Evolutionary conservation across 23 red algal genomes (phyloP).

Genomic region (Chondrus crispus): DNA sequence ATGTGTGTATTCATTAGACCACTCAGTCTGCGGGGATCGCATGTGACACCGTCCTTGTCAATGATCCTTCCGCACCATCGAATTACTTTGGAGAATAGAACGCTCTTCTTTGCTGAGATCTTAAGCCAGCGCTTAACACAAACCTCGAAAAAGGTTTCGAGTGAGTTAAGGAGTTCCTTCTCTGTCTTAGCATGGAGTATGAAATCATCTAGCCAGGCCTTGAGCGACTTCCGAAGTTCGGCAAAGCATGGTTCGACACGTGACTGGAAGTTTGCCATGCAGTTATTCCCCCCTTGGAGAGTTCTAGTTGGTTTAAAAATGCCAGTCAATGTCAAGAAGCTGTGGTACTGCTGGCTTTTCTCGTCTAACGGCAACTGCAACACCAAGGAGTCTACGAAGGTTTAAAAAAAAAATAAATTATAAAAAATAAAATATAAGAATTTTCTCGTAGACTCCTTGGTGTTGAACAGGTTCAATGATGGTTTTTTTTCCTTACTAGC

Average conservation of each 20-base stretch:
- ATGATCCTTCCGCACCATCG: constrained; percentile 30
- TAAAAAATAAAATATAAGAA: no score
- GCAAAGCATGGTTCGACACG: constrained; percentile 6
- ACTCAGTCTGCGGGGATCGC: neutral
- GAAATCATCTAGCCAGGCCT: constrained; percentile 31
- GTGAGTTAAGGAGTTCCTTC: neutral
- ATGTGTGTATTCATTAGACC: neutral
- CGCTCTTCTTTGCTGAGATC: neutral
- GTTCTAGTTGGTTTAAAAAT: neutral
- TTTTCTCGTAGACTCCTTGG: no score
- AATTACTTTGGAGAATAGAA: neutral
- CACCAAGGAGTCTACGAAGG: no score
- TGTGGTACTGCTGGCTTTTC: neutral
- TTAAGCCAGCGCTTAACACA: neutral
- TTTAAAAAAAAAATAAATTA: no score
- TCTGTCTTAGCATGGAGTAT: constrained; percentile 1
- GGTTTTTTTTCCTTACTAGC: no score
- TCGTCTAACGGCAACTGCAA: constrained; percentile 2
- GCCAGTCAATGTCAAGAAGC: neutral
- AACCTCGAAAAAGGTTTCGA: constrained; percentile 15
- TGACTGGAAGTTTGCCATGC: constrained; percentile 24
- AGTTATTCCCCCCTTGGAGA: neutral
- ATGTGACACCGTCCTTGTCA: neutral
- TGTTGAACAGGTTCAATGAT: no score
- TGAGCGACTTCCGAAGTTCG: constrained; percentile 4